Evolutionary conservation across 2,329 filamentous ascomycete genomes (phyloP).

Genomic region (Penicillium verrucosum): DNA sequence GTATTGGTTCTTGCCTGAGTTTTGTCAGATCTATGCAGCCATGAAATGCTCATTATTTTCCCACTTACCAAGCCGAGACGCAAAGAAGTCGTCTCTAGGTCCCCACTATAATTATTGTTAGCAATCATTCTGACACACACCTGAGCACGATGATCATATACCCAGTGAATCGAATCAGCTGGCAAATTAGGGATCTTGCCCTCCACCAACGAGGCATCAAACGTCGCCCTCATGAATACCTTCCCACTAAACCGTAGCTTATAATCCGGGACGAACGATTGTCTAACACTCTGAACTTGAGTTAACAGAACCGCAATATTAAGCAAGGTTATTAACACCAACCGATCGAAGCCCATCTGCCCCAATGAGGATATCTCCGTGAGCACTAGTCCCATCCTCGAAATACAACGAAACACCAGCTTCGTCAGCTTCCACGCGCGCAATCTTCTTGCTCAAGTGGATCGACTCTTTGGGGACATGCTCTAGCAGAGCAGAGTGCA

Average conservation of each 20-base stretch:
- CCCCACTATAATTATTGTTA: slow-evolving; percentile 36
- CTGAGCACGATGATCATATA: neutral
- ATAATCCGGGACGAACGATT: slow-evolving; percentile 45
- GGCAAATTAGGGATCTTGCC: slow-evolving; percentile 37
- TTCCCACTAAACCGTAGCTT: slow-evolving; percentile 45
- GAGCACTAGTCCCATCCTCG: slow-evolving; percentile 45
- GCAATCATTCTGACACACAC: neutral
- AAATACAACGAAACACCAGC: slow-evolving; percentile 42
- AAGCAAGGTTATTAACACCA: slow-evolving; percentile 29
- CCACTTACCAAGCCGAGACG: slow-evolving; percentile 40
- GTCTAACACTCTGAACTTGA: slow-evolving; percentile 21
- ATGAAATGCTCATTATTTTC: no score
- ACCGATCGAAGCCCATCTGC: slow-evolving; percentile 54
- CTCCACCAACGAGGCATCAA: slow-evolving; percentile 41
- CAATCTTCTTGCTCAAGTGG: slow-evolving; percentile 45
- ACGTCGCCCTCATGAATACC: slow-evolving; percentile 47
- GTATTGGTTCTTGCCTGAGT: slow-evolving; percentile 36
- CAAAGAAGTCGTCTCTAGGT: slow-evolving; percentile 44
- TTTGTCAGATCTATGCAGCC: neutral
- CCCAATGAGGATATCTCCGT: slow-evolving; percentile 51
- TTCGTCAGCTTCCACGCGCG: slow-evolving; percentile 34
- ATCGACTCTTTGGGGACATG: slow-evolving; percentile 45
- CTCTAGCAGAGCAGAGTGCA: slow-evolving; percentile 49
- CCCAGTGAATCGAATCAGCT: slow-evolving; percentile 46
- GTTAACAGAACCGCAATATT: neutral